Evolutionary conservation across 805 yeast species (phyloP).

Genomic region (Scheffersomyces lignosus): DNA sequence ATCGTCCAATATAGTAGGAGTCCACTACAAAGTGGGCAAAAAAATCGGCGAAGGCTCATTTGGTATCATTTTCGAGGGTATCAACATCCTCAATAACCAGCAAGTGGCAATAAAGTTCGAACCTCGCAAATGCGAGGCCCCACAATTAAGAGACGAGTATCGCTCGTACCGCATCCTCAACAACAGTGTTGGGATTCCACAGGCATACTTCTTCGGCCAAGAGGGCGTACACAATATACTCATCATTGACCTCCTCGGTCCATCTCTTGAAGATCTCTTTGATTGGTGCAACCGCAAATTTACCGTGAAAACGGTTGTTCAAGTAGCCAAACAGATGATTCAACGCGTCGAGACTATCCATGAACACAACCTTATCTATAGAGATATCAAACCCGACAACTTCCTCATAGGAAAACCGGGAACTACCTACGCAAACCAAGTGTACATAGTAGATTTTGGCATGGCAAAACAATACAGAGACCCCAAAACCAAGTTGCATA

Average conservation of each 20-base stretch:
- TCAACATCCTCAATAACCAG: constrained; percentile 84
- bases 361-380: constrained; percentile 84
- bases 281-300: constrained; percentile 98
- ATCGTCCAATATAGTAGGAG: constrained; percentile 74
- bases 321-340: constrained; percentile 94
- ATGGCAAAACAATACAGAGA: constrained; percentile 99
- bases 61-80: constrained; percentile 96
- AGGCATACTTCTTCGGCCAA: constrained; percentile 97
- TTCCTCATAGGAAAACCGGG: constrained; percentile 90
- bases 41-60: constrained; percentile 98
- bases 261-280: constrained; percentile 91
- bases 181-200: constrained; percentile 85
- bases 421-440: constrained; percentile 77
- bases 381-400: constrained; percentile 98
- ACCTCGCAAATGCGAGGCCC: constrained; percentile 96
- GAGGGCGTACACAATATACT: constrained; percentile 95
- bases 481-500: constrained; percentile 92
- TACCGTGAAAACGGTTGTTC: constrained; percentile 83
- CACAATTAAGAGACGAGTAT: constrained; percentile 95
- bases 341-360: constrained; percentile 83
- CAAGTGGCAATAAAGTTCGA: constrained; percentile 97
- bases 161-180: constrained; percentile 87
- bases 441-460: constrained; percentile 94
- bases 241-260: constrained; percentile 93
- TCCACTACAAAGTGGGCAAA: constrained; percentile 95